phyloP scores from a whole-genome alignment of 139 green algal genomes.

The Picochlorum sp. region DNA sequence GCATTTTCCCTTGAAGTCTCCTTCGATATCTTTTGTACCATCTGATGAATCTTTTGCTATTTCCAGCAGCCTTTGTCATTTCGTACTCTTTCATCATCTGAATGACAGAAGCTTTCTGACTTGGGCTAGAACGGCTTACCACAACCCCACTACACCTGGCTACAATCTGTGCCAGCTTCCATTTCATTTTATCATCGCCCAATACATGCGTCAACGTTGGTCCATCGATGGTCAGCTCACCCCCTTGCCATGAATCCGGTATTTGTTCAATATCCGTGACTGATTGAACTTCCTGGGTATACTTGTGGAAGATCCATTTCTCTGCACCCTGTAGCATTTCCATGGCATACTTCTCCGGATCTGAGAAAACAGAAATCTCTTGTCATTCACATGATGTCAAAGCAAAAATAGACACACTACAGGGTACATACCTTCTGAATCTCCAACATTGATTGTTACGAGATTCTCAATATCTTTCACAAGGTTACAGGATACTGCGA shows the following conservation, averaged over 20 bases:
- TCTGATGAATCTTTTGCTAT: slow-evolving; percentile 8
- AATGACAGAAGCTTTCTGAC: slow-evolving; percentile 67
- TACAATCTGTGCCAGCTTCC: slow-evolving; percentile 45
- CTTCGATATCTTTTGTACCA: slow-evolving; percentile 22
- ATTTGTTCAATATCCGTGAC: slow-evolving; percentile 3
- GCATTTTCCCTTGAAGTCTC: slow-evolving; percentile 57
- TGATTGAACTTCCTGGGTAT: not conserved
- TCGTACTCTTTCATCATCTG: slow-evolving; percentile 57
- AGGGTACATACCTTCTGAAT: slow-evolving; percentile 8
- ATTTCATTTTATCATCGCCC: slow-evolving; percentile 14
- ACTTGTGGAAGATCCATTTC: not conserved
- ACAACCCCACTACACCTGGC: slow-evolving; percentile 50
- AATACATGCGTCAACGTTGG: slow-evolving; percentile 68
- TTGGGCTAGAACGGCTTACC: slow-evolving; percentile 50
- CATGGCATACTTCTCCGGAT: not conserved
- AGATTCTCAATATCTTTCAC: slow-evolving; percentile 52
- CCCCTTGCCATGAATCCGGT: slow-evolving; percentile 15
- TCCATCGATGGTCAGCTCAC: slow-evolving; percentile 76
- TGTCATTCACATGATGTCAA: not conserved
- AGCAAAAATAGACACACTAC: slow-evolving; percentile 11
- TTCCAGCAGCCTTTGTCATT: slow-evolving; percentile 29
- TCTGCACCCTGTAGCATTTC: not conserved
- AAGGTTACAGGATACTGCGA: slow-evolving; percentile 79
- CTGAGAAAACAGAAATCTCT: not conserved
- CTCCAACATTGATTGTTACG: slow-evolving; percentile 50